Conservation (phyloP, 345 rosid genomes). For the Citrus trifoliata region DNA sequence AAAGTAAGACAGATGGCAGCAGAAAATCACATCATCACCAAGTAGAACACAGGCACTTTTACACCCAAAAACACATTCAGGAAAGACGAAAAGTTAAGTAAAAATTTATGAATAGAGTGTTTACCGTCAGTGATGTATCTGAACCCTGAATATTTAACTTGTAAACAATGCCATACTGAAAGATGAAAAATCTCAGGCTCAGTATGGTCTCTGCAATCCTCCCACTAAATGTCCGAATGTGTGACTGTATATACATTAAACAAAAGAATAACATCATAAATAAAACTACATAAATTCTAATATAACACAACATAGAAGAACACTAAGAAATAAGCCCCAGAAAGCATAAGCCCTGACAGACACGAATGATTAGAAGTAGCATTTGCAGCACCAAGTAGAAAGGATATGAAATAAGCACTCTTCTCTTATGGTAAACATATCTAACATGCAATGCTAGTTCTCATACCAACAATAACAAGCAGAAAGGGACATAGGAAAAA, state of each 20-base stretch:
- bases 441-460: neutral
- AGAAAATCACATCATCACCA: neutral
- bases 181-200: constrained; percentile 81
- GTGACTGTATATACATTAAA: constrained; percentile 49
- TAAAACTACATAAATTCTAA: neutral
- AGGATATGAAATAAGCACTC: neutral
- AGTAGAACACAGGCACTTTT: neutral
- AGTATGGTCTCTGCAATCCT: constrained; percentile 86
- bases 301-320: neutral
- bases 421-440: neutral
- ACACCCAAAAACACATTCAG: neutral
- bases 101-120: neutral
- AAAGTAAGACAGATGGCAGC: neutral
- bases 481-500: neutral
- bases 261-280: neutral
- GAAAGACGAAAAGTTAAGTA: neutral
- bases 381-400: neutral
- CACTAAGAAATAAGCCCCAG: neutral
- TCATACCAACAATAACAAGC: neutral
- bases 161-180: constrained; percentile 95
- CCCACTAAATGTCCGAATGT: constrained; percentile 79
- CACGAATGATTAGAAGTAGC: neutral
- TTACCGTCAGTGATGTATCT: constrained; percentile 69
- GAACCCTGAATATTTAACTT: constrained; percentile 57
- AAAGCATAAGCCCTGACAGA: neutral